Evolutionary conservation across 2,329 filamentous ascomycete genomes (phyloP), one percentile per base, ranked within the genome.

Genomic region (Metarhizium robertsii): DNA sequence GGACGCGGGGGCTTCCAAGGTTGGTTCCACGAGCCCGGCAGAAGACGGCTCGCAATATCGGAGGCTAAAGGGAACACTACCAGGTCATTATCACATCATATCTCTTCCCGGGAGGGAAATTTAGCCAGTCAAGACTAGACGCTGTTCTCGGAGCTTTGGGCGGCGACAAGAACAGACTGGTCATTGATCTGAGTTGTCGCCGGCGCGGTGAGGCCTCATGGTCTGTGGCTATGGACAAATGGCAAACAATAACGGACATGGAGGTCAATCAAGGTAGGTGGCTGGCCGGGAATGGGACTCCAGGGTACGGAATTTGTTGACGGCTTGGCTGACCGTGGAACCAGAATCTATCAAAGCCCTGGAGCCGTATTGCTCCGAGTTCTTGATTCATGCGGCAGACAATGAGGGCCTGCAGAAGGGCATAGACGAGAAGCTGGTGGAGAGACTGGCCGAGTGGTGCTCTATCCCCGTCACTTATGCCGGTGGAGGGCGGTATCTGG

Each of bases 201-300:
- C 79, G 85, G 57, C 86, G 85, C 58, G 87, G 79, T 42, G 75
- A 78, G 3, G 77, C 86, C 55, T 86, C 76, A 43, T 99, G 94
- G 94, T 91, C 88, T 65, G 94, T 99, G n/a, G 92, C 94, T 55
- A 99, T 95, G 87, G 90, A 99, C 72, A 95, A 95, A 71, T 99
- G 94, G 94, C 94, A 97, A 77, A 96, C 90, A 1, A 86, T 97
- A 55, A 97, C 94, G 1, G 90, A 96, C 65, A 95, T 96, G 85
- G 90, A 96, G 68, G 84, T 99, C 61, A 92, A 86, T 60, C 78
- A 88, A 78, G 88, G 92, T 92, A 73, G 59, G 71, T 13, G 62
- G 20, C 8, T n/a, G 32, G 14, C 25, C 25, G 25, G 25, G 25
- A 25, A 25, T 25, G 25, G 4, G 25, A 20, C 30, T 20, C 6